These are phyloP conservation scores for Alternaria arborescens DNA, from an alignment of 2,329 filamentous ascomycete genomes.

Conservation along the genomic window DNA sequence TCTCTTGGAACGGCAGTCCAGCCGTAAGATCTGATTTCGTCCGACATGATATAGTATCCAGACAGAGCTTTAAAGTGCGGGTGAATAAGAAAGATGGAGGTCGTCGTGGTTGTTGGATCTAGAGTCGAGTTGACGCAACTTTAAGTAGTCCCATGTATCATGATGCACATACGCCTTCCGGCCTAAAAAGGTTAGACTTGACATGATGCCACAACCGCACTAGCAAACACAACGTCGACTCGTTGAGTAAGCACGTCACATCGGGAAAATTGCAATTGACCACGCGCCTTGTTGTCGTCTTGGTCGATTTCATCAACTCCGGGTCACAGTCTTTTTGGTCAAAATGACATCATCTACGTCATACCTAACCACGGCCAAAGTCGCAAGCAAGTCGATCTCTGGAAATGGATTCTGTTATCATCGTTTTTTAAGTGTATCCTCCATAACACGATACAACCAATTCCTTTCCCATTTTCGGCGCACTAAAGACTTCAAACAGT, in stretches of 20 bases:
- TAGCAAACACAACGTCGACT: background rate
- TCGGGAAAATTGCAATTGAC: background rate
- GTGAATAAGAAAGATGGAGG: fast-evolving
- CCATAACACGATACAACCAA: fast-evolving
- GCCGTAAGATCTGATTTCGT: background rate
- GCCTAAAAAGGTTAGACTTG: slow-evolving; percentile 1
- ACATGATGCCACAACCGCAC: background rate
- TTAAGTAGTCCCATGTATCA: background rate
- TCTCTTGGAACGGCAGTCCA: background rate
- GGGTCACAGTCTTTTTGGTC: background rate
- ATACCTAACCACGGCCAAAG: background rate
- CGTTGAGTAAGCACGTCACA: background rate
- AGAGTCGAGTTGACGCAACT: background rate
- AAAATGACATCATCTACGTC: background rate
- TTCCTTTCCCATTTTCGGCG: too few relatives aligned
- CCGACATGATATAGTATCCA: background rate
- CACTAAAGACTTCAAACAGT: too few relatives aligned
- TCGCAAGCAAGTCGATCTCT: too few relatives aligned
- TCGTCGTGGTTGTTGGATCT: background rate
- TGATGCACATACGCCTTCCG: background rate
- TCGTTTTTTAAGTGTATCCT: too few relatives aligned
- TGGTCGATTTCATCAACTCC: background rate
- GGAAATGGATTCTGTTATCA: too few relatives aligned
- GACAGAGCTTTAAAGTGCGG: background rate
- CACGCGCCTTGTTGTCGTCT: background rate